Conservation (phyloP, 2,329 filamentous ascomycete species). For the Sclerotinia subarctica region DNA sequence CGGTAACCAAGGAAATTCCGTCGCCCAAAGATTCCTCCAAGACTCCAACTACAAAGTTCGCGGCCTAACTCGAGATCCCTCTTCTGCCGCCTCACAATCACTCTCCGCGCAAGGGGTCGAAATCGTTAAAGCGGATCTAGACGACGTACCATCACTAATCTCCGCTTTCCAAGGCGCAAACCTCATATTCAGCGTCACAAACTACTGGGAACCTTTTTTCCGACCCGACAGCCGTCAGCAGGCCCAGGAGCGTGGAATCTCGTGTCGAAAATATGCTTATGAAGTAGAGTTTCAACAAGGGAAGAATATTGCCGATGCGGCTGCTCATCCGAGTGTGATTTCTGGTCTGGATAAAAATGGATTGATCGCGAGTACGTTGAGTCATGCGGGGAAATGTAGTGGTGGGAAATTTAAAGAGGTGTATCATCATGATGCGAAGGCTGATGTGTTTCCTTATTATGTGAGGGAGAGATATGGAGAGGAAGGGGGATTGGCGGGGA, state of each 20-base stretch:
- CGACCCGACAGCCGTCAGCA: constrained; percentile 21
- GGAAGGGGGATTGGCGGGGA: constrained; percentile 41
- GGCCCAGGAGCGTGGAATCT: constrained; percentile 38
- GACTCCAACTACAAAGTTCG: constrained; percentile 46
- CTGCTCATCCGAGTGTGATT: constrained; percentile 40
- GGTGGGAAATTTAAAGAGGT: constrained; percentile 45
- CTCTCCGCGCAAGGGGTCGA: constrained; percentile 46
- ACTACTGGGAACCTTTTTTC: constrained; percentile 33
- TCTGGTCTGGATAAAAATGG: constrained; percentile 40
- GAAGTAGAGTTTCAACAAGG: constrained; percentile 51
- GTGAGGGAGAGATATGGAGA: constrained; percentile 44
- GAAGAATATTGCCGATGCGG: constrained; percentile 54
- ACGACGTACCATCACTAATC: constrained; percentile 27
- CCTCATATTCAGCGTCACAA: constrained; percentile 42
- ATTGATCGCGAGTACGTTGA: constrained; percentile 39
- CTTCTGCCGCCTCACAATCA: constrained; percentile 42
- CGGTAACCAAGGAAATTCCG: constrained; percentile 44
- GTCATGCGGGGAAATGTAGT: constrained; percentile 47
- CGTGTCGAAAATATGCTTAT: constrained; percentile 37
- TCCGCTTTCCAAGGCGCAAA: constrained; percentile 41
- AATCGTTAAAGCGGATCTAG: constrained; percentile 39
- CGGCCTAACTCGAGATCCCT: constrained; percentile 47
- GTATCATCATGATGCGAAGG: constrained; percentile 54
- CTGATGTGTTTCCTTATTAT: constrained; percentile 40
- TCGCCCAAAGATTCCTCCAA: constrained; percentile 45